Base-by-base conservation (phyloP, 2,329 filamentous ascomycete species). In the Didymella arachidicola region DNA sequence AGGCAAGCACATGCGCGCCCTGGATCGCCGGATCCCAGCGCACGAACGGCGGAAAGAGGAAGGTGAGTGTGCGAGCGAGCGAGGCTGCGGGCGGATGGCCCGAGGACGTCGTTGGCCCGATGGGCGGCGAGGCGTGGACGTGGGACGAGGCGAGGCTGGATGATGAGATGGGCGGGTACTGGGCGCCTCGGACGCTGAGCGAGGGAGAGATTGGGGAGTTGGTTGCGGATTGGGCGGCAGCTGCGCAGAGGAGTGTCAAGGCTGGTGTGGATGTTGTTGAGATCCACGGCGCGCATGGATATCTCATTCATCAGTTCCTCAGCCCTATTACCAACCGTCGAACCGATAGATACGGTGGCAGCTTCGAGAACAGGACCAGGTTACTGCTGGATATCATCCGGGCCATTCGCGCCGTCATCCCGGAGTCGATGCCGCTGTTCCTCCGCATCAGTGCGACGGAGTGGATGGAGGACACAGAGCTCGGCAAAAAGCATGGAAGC, bases 321-420 rank as follows among this genome's bases (percentile, higher is more conserved):
- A 74, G 70, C 0, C 72, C 74, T 0, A 71, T 79, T 6, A 78
- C 77, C 16, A 81, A 81, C 59, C 74, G 70, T 39, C 63, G 79
- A 11, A 78, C 74, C 1, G 79, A 81, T 50, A 66, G 67, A 38
- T 81, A 81, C 53, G 79, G 79, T 26, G 79, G 79, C 1, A 68
- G 64, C 7, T 76, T 80, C 32, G 73, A 79, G 45, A 79, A 79
- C 53, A 64, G 79, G 1, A 75, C 67, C 1, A 60, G 78, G 1
- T 57, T 81, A 3, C 61, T 80, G 1, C 57, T 79, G 14, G 79
- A 81, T n/a, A 77, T 80, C 48, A 73, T 79, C 36, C 53, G 70
- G n/a, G 79, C 73, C 0, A 66, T 77, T 11, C 66, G 75, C 1
- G 66, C 60, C 2, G 71, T 70, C 6, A 73, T 78, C 32, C 75